phyloP scores from a whole-genome alignment of 768 basidiomycete genomes.

The Clavaria fumosa region DNA sequence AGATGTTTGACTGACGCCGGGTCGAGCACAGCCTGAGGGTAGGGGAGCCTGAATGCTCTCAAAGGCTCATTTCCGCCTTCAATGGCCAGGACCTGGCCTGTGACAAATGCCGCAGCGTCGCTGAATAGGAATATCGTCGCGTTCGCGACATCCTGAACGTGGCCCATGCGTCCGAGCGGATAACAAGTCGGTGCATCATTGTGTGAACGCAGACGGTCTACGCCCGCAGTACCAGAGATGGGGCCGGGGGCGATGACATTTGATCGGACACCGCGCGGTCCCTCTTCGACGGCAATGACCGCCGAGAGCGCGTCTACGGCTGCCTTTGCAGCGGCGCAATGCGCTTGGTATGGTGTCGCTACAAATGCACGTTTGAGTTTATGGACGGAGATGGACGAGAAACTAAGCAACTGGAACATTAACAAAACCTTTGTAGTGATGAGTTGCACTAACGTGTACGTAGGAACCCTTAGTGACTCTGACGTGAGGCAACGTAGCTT shows the following conservation, averaged over 20 bases:
- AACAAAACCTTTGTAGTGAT: conserved; percentile 76
- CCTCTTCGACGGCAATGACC: conserved; percentile 86
- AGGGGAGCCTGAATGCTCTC: conserved; percentile 33
- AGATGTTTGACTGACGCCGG: conserved; percentile 17
- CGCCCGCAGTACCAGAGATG: conserved; percentile 65
- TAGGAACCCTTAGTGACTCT: conserved; percentile 65
- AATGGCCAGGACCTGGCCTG: conserved; percentile 59
- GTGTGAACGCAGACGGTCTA: conserved; percentile 36
- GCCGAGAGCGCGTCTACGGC: conserved; percentile 79
- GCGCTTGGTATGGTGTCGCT: conserved; percentile 79
- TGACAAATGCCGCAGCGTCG: conserved; percentile 59
- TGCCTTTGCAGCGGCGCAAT: conserved; percentile 91
- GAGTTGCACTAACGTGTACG: conserved; percentile 76
- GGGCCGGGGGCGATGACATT: conserved; percentile 79
- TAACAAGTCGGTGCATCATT: conserved; percentile 14
- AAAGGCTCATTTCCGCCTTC: conserved; percentile 52
- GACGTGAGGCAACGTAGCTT: conserved; percentile 70
- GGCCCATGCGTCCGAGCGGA: conserved; percentile 38
- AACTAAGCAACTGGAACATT: conserved; percentile 9
- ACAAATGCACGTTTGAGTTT: conserved; percentile 9
- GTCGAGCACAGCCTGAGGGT: conserved; percentile 49
- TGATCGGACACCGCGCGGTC: conserved; percentile 84
- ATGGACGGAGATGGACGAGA: conserved; percentile 6
- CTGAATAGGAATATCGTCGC: conserved; percentile 72
- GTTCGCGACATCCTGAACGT: conserved; percentile 50